phyloP scores from a whole-genome alignment of 176 grass and related monocot genomes.

The Aegilops sharonensis region DNA sequence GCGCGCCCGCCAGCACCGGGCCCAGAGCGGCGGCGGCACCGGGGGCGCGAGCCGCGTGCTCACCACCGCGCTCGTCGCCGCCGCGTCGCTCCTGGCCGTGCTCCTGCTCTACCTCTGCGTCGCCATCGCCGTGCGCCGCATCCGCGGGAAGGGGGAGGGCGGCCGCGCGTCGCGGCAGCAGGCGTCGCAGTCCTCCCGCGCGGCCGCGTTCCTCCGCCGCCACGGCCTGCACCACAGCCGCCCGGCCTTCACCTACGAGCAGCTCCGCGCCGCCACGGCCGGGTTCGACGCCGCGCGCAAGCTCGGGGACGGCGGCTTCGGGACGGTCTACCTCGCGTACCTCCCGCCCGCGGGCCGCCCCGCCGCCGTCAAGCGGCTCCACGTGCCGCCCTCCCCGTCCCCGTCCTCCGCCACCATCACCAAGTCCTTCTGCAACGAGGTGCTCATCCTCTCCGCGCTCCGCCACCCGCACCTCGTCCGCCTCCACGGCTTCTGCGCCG shows the following conservation, averaged over 20 bases:
- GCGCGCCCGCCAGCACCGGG: background rate
- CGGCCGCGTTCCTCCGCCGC: slow-evolving; percentile 60
- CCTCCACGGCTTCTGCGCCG: slow-evolving; percentile 88
- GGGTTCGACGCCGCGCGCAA: slow-evolving; percentile 66
- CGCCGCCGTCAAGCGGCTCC: slow-evolving; percentile 81
- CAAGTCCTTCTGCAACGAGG: slow-evolving; percentile 93
- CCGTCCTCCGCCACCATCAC: slow-evolving; percentile 50
- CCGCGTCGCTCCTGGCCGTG: slow-evolving; percentile 44
- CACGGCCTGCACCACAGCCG: slow-evolving; percentile 57
- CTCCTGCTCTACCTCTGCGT: slow-evolving; percentile 63
- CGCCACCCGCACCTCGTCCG: slow-evolving; percentile 88
- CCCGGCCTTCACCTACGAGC: slow-evolving; percentile 77
- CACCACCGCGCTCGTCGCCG: slow-evolving; percentile 32
- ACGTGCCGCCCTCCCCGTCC: slow-evolving; percentile 60
- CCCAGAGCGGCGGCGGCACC: background rate
- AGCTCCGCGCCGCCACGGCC: slow-evolving; percentile 65
- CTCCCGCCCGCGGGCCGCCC: slow-evolving; percentile 52
- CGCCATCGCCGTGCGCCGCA: slow-evolving; percentile 46
- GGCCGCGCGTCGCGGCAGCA: background rate
- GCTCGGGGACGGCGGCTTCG: slow-evolving; percentile 87
- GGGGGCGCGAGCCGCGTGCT: slow-evolving; percentile 9
- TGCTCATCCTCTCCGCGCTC: slow-evolving; percentile 91
- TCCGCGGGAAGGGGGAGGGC: slow-evolving; percentile 27
- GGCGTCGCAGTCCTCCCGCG: slow-evolving; percentile 29
- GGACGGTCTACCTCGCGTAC: slow-evolving; percentile 67